A percentile compares a stretch with the other conserved stretches of the same genome.
These are phyloP conservation scores for Plasmodium knowlesi DNA, from an alignment of 169 alveolate genomes.

Conservation along the genomic window DNA sequence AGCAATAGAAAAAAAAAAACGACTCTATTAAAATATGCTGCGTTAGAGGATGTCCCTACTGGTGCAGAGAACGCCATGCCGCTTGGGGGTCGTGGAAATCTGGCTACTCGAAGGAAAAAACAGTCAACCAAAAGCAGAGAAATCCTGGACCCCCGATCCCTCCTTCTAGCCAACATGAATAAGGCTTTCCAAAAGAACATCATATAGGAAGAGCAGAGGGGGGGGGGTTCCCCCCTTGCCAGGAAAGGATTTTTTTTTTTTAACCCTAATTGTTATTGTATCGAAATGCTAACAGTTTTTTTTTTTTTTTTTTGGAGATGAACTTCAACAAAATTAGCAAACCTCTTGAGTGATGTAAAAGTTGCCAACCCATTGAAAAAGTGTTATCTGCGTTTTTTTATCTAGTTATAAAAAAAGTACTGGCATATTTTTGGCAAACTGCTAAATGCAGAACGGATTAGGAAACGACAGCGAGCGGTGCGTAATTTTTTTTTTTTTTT, in stretches of 20 bases:
- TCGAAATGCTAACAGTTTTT: neutral
- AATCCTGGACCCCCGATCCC: conserved; percentile 58
- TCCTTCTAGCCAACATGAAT: conserved; percentile 67
- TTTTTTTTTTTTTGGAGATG: neutral
- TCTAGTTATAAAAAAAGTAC: neutral
- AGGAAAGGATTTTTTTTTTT: neutral
- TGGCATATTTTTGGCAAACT: neutral
- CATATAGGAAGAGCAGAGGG: neutral
- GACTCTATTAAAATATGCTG: neutral
- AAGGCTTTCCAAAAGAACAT: conserved; percentile 68
- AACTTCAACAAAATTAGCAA: neutral
- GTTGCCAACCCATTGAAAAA: neutral
- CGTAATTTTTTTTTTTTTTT: neutral
- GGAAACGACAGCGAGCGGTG: neutral
- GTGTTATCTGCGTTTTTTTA: neutral
- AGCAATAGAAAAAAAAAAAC: neutral
- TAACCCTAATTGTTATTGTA: neutral
- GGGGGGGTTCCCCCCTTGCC: neutral
- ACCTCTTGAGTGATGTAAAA: neutral
- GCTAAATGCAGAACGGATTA: neutral
- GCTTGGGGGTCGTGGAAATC: neutral
- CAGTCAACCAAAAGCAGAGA: conserved; percentile 3
- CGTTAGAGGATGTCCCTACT: neutral
- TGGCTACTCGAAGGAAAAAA: neutral
- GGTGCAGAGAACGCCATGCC: neutral